Evolutionary conservation across 495 filamentous ascomycete genomes (phyloP).

Genomic region (Penicillium bovifimosum): DNA sequence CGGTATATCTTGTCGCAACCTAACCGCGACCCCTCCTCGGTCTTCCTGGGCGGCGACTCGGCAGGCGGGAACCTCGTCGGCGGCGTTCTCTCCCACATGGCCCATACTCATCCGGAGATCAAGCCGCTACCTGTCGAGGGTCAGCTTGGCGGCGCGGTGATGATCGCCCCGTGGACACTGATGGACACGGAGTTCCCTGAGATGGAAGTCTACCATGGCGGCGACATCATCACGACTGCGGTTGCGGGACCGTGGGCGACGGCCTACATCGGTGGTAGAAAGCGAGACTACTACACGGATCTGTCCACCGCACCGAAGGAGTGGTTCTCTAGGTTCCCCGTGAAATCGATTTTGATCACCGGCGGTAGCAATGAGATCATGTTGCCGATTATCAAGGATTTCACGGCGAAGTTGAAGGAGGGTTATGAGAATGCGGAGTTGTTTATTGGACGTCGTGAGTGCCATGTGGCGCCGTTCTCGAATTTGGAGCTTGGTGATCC

Average conservation of each 20-base stretch:
- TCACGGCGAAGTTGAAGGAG: slow-evolving; percentile 37
- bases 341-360: slow-evolving; percentile 47
- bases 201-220: slow-evolving; percentile 41
- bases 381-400: slow-evolving; percentile 50
- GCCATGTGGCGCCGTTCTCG: slow-evolving; percentile 42
- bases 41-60: slow-evolving; percentile 59
- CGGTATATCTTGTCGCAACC: slow-evolving; percentile 45
- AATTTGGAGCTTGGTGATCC: slow-evolving; percentile 34
- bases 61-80: slow-evolving; percentile 59
- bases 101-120: slow-evolving; percentile 54
- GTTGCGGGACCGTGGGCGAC: slow-evolving; percentile 42
- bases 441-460: slow-evolving; percentile 34
- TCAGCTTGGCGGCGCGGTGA: slow-evolving; percentile 42
- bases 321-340: slow-evolving; percentile 48
- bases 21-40: slow-evolving; percentile 32
- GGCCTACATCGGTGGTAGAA: slow-evolving; percentile 43
- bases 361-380: slow-evolving; percentile 56
- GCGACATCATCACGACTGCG: slow-evolving; percentile 44
- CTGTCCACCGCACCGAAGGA: slow-evolving; percentile 42
- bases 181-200: slow-evolving; percentile 40
- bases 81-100: slow-evolving; percentile 53
- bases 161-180: slow-evolving; percentile 55
- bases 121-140: slow-evolving; percentile 18
- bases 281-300: slow-evolving; percentile 53
- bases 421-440: slow-evolving; percentile 34